Base-by-base conservation (phyloP, 495 filamentous ascomycete genomes). In the Bacidia rubella region DNA sequence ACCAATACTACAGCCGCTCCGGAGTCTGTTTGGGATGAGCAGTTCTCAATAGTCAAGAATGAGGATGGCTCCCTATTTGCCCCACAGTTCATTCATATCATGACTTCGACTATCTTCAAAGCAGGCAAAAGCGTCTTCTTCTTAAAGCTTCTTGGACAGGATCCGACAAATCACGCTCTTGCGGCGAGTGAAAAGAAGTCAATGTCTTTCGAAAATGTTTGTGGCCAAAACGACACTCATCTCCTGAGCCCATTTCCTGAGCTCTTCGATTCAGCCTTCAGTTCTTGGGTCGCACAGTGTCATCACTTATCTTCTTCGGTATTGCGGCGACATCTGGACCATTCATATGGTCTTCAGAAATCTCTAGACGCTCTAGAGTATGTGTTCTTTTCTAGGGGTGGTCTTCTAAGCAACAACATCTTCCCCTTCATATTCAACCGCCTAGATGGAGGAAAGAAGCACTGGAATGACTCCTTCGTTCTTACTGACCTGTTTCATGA, bases 91-190 rank as follows among this genome's bases (percentile, higher is more conserved):
- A 71, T 96, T 5, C 77, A 80, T 38, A 71, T 79, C 1, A 75
- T 80, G 1, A 78, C 78, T 1, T 63, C 70, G 11, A 84, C 78
- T 54, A 85, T 95, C 22, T 87, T 95, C 53, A 87, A 79, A 0
- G 82, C 86, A 3, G 90, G 92, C 0, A 95, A 96, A 63, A 92
- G 82, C 59, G 81, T 88, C 54, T 79, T 92, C 1, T 85, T 97
- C 47, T 66, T 95, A 19, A 82, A 80, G 27, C 75, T 80, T 27
- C 73, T 86, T 47, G 41, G 60, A 59, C 40, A 52, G 47, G 17
- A 54, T 22, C 17, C 48, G 38, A 47, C 50, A 48, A 21, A n/a
- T 32, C 19, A 11, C n/a, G 17, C 20, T 38, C 49, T 41, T 24
- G 20, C 2, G 46, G 15, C 22, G 1, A 44, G 17, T n/a, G 17